Conservation (phyloP, 2,329 filamentous ascomycete genomes). For the Ophiocordyceps camponoti-rufipedis region DNA sequence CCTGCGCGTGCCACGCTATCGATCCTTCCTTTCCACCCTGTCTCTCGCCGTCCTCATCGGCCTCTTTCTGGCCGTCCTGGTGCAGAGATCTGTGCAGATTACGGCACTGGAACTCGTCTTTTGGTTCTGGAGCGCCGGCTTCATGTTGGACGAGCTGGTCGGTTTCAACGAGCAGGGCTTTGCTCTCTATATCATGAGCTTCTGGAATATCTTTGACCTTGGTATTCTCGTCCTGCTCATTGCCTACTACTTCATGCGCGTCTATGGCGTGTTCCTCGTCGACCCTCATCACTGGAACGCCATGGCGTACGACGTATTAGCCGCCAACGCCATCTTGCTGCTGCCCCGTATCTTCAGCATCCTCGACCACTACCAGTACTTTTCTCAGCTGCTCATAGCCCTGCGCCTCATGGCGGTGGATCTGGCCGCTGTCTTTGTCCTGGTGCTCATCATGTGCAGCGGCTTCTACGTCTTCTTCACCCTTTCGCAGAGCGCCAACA, state of each 20-base stretch:
- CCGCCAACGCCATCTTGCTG: constrained; percentile 74
- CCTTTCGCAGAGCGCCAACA: constrained; percentile 53
- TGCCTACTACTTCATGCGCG: constrained; percentile 74
- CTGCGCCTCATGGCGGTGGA: constrained; percentile 91
- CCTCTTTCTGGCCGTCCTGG: constrained; percentile 69
- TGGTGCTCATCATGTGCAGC: constrained; percentile 77
- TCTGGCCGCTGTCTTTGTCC: constrained; percentile 62
- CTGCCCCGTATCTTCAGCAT: constrained; percentile 85
- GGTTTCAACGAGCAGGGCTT: constrained; percentile 96
- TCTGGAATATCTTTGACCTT: constrained; percentile 92
- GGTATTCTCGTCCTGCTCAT: constrained; percentile 75
- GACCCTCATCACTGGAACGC: constrained; percentile 59
- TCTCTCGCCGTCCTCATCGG: constrained; percentile 74
- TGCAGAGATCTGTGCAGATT: constrained; percentile 58
- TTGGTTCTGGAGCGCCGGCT: constrained; percentile 96
- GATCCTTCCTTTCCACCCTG: constrained; percentile 74
- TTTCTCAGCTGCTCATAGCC: constrained; percentile 83
- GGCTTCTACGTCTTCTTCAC: constrained; percentile 95
- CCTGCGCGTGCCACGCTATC: constrained; percentile 76
- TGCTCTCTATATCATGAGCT: constrained; percentile 90
- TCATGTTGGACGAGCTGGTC: constrained; percentile 91
- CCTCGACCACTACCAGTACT: constrained; percentile 88
- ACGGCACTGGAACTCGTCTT: constrained; percentile 75
- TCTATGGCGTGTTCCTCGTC: constrained; percentile 72
- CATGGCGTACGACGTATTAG: constrained; percentile 86